Evolutionary conservation across 2,329 filamentous ascomycete genomes (phyloP).

Genomic region (Aspergillus pseudoterreus): DNA sequence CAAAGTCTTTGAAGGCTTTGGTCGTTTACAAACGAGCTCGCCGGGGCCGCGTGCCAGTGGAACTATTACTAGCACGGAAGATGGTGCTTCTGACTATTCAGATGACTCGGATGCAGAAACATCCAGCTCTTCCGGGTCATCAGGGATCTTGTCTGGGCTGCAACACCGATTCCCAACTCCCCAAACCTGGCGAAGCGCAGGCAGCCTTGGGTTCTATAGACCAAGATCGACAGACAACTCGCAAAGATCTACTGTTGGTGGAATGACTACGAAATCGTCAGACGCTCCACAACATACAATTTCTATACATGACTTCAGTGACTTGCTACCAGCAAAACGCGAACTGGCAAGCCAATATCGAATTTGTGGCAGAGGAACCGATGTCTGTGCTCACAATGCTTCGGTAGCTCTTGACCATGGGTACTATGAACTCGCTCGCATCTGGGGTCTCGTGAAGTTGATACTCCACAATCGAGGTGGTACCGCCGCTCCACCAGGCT

Average conservation of each 20-base stretch:
- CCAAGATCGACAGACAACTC: conserved; percentile 47
- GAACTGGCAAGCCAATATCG: conserved; percentile 74
- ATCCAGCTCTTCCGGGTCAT: conserved; percentile 49
- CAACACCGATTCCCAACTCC: conserved; percentile 49
- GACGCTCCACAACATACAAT: conserved; percentile 63
- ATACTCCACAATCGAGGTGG: conserved; percentile 74
- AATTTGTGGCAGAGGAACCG: conserved; percentile 77
- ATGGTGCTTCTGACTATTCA: conserved; percentile 43
- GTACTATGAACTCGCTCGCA: conserved; percentile 67
- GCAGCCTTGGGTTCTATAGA: conserved; percentile 55
- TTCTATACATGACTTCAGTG: conserved; percentile 66
- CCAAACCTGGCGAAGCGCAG: conserved; percentile 48
- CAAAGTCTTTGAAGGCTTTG: conserved; percentile 62
- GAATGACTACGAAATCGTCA: conserved; percentile 48
- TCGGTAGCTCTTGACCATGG: conserved; percentile 69
- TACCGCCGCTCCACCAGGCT: conserved; percentile 57
- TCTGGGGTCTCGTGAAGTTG: conserved; percentile 79
- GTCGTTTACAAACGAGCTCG: conserved; percentile 53
- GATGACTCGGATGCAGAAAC: conserved; percentile 59
- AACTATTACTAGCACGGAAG: conserved; percentile 42
- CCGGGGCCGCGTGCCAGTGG: conserved; percentile 43
- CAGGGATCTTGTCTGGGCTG: conserved; percentile 42
- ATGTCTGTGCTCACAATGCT: conserved; percentile 82
- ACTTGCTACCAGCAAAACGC: conserved; percentile 72
- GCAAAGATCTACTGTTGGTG: conserved; percentile 53